Percentiles rank a stretch among this genome's conserved stretches.
These are phyloP conservation scores for Yarrowia alimentaria DNA, from an alignment of 805 yeast genomes.

Conservation along the genomic window DNA sequence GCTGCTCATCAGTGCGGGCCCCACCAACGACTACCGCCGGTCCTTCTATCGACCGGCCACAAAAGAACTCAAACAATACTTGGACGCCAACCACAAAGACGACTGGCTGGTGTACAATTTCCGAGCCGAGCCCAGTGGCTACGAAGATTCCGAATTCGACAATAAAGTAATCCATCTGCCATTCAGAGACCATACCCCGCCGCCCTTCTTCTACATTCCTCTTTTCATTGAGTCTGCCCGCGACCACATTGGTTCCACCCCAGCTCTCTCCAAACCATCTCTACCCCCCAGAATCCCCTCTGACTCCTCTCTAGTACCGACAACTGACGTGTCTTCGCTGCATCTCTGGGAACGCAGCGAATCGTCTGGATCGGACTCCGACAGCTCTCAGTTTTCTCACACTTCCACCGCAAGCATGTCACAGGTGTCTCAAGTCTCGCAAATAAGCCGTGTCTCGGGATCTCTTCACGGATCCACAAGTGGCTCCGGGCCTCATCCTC, in stretches of 20 bases:
- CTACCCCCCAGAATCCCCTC: constrained; percentile 1
- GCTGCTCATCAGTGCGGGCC: constrained; percentile 74
- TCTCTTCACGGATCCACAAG: constrained; percentile 3
- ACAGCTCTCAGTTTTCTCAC: constrained; percentile 33
- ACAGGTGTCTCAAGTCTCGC: constrained; percentile 17
- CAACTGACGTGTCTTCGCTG: constrained; percentile 16
- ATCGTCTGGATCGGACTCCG: constrained; percentile 39
- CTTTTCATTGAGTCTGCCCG: constrained; percentile 48
- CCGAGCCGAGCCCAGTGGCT: constrained; percentile 54
- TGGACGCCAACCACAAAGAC: constrained; percentile 48
- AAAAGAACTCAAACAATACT: constrained; percentile 49
- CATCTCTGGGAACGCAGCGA: constrained; percentile 16
- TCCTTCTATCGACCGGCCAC: constrained; percentile 54
- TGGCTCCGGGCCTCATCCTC: not conserved
- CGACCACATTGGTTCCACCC: constrained; percentile 41
- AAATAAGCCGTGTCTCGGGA: constrained; percentile 13
- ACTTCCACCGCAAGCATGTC: too few species aligned
- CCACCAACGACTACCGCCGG: constrained; percentile 50
- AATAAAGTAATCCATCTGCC: constrained; percentile 48
- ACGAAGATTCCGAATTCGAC: constrained; percentile 43
- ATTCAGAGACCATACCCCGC: constrained; percentile 76
- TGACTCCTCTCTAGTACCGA: constrained; percentile 11
- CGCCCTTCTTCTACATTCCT: constrained; percentile 57
- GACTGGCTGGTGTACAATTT: constrained; percentile 77
- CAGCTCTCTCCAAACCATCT: not conserved